A percentile compares a stretch with the other conserved stretches of the same genome.
Conservation (phyloP, 768 basidiomycete species). For the Erythrobasidium yunnanense region DNA sequence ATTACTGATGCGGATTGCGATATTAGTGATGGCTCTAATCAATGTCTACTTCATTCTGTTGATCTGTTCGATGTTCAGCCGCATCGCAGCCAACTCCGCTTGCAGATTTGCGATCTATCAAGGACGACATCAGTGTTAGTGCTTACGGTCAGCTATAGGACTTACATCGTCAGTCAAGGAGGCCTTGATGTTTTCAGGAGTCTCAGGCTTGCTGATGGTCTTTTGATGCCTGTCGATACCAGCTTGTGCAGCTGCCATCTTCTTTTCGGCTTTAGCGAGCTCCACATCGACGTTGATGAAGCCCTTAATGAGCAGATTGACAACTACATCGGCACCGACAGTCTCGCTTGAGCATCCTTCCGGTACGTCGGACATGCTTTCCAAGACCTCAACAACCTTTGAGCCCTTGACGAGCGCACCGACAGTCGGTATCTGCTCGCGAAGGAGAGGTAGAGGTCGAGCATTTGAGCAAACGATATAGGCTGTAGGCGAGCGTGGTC, state of each 20-base stretch:
- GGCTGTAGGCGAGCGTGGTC: slow-evolving; percentile 46
- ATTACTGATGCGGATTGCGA: no score
- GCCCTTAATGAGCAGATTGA: slow-evolving; percentile 78
- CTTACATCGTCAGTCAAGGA: slow-evolving; percentile 77
- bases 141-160: no score
- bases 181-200: slow-evolving; percentile 63
- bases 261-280: slow-evolving; percentile 81
- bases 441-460: slow-evolving; percentile 56
- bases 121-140: no score
- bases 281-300: slow-evolving; percentile 80
- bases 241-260: slow-evolving; percentile 59
- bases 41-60: slow-evolving; percentile 1
- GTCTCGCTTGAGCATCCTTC: slow-evolving; percentile 76
- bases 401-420: slow-evolving; percentile 76
- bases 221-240: slow-evolving; percentile 59
- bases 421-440: slow-evolving; percentile 64
- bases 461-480: slow-evolving; percentile 62
- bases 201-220: slow-evolving; percentile 56
- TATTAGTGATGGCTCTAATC: no score
- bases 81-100: slow-evolving; percentile 64
- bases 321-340: slow-evolving; percentile 60
- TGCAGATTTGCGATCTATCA: slow-evolving; percentile 47
- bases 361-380: slow-evolving; percentile 58
- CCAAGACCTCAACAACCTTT: slow-evolving; percentile 61
- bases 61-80: slow-evolving; percentile 66